Percentiles rank a stretch among this genome's conserved stretches.
Conservation (phyloP, 768 basidiomycete genomes). For the Suillus fuscotomentosus region DNA sequence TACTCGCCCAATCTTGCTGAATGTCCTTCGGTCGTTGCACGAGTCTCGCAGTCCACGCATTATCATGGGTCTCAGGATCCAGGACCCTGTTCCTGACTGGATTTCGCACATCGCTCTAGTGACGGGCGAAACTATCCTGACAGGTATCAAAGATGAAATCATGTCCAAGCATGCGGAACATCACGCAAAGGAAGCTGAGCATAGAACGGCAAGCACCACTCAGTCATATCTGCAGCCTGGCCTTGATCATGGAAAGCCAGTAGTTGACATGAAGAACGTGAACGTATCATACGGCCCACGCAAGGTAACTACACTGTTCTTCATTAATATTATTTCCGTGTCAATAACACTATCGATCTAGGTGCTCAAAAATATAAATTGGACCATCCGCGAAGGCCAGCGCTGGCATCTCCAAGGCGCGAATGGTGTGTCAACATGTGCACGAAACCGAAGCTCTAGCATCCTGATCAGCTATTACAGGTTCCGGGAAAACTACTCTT, state of each 20-base stretch:
- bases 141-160: conserved; percentile 51
- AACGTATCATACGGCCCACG: conserved; percentile 69
- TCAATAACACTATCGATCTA: conserved; percentile 23
- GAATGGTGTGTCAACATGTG: conserved; percentile 58
- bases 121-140: conserved; percentile 43
- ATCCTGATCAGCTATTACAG: conserved; percentile 33
- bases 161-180: conserved; percentile 25
- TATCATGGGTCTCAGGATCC: conserved; percentile 63
- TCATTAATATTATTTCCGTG: background rate
- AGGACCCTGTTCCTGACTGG: conserved; percentile 74
- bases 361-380: conserved; percentile 77
- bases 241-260: conserved; percentile 28
- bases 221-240: background rate
- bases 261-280: conserved; percentile 66
- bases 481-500: conserved; percentile 94
- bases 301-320: conserved; percentile 38
- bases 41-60: conserved; percentile 49
- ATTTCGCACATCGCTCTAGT: conserved; percentile 66
- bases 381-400: conserved; percentile 80
- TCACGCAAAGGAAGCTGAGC: background rate
- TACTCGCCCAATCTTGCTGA: conserved; percentile 54
- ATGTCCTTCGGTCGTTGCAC: conserved; percentile 57
- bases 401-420: conserved; percentile 89
- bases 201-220: background rate
- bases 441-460: background rate